Base-by-base conservation (phyloP, 2,329 filamentous ascomycete genomes). In the Diaporthe longicolla region DNA sequence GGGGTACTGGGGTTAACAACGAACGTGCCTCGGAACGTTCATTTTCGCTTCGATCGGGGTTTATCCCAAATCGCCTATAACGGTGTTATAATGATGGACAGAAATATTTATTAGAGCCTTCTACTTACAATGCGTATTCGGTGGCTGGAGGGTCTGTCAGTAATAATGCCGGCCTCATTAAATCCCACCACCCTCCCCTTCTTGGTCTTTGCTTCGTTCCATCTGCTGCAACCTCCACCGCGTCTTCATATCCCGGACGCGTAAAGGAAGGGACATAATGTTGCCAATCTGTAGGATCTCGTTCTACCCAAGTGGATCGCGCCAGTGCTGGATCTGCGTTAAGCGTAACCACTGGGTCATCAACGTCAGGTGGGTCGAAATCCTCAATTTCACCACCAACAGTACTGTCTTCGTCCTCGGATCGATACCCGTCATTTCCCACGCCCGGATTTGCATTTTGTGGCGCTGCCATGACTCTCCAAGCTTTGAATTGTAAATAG, bases 101-200 rank as follows among this genome's bases (percentile, higher is more conserved):
- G n/a, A n/a, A n/a, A n/a, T n/a, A n/a, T n/a, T n/a, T n/a, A n/a
- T n/a, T n/a, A n/a, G 29, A n/a, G 0, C 29, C 24, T 65, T 17
- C 19, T 29, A 48, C 61, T 50, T 19, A 66, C 61, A 7, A 29
- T 5, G 61, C 61, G 4, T 66, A 66, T 52, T 66, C 11, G 21
- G 26, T 66, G 52, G 43, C 19, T 35, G 9, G 19, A 66, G 61
- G 61, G 43, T 66, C 61, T 29, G 26, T 50, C 24, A 29, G 61
- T 45, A 66, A 24, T 9, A 66, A 7, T 9, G 61, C 61, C 4
- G 61, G 61, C 29, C 61, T 35, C 61, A 66, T 66, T 26, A 19
- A 35, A 35, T 21, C 13, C 61, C 61, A 66, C 35, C 17, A 17
- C 2, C 9, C 61, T 6, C 61, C 61, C 5, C 43, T 35, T 11